phyloP scores from a whole-genome alignment of 768 basidiomycete genomes.

The Polyporus arcularius region DNA sequence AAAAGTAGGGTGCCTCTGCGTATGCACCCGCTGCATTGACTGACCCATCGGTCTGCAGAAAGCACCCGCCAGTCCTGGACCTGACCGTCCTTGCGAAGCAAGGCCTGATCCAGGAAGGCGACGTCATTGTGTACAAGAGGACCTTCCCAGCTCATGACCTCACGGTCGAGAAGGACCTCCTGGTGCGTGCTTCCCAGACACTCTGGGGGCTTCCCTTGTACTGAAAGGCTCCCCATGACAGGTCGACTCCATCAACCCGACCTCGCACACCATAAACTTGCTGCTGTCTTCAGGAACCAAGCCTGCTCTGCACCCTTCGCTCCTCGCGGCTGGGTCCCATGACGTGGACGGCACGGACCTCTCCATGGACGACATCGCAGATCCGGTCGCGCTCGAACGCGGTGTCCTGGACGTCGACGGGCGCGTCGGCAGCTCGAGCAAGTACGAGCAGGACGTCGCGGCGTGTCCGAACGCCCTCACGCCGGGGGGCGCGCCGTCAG shows the following conservation, averaged over 20 bases:
- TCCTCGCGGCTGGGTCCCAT: conserved; percentile 30
- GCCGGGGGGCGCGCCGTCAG: background rate
- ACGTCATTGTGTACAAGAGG: conserved; percentile 55
- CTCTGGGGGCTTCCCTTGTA: background rate
- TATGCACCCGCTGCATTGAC: conserved; percentile 33
- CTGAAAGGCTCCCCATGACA: conserved; percentile 21
- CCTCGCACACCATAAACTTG: conserved; percentile 43
- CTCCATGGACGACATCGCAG: conserved; percentile 23
- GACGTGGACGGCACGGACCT: conserved; percentile 4
- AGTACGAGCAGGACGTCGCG: conserved; percentile 32
- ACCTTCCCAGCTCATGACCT: conserved; percentile 42
- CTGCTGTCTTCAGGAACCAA: conserved; percentile 41
- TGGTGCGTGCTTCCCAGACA: conserved; percentile 33
- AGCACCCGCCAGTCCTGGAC: conserved; percentile 30
- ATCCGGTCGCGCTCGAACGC: conserved; percentile 51
- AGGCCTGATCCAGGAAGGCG: conserved; percentile 49
- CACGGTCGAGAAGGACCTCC: conserved; percentile 54
- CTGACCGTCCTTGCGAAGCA: conserved; percentile 46
- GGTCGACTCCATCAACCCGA: conserved; percentile 49
- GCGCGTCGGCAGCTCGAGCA: conserved; percentile 39
- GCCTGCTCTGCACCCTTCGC: conserved; percentile 38
- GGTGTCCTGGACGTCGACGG: conserved; percentile 54
- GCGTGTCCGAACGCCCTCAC: background rate
- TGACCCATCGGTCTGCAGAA: conserved; percentile 31
- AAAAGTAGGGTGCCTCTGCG: background rate